Evolutionary conservation across 352 stramenopile species (phyloP).

Genomic region (Phytophthora lateralis): DNA sequence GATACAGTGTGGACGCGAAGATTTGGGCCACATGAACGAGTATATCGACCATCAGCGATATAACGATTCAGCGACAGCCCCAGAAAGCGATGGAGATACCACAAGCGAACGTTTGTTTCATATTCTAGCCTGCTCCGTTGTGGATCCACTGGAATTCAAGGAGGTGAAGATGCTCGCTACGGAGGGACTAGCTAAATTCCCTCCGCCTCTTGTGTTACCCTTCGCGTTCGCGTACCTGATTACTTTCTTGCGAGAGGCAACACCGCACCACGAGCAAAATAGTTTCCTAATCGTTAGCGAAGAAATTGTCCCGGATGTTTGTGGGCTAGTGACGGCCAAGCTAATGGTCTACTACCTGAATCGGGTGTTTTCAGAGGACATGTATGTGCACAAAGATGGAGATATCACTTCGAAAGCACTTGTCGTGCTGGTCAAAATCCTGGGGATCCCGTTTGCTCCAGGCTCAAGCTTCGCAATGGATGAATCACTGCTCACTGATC

Average conservation of each 20-base stretch:
- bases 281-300: slow-evolving; percentile 21
- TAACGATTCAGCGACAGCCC: not conserved
- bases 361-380: slow-evolving; percentile 55
- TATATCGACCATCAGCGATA: slow-evolving; percentile 26
- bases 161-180: slow-evolving; percentile 76
- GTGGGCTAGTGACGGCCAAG: slow-evolving; percentile 63
- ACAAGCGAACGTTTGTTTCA: slow-evolving; percentile 40
- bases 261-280: not conserved
- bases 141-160: slow-evolving; percentile 79
- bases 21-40: slow-evolving; percentile 39
- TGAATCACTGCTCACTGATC: slow-evolving; percentile 51
- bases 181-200: slow-evolving; percentile 61
- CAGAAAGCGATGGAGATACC: not conserved
- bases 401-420: slow-evolving; percentile 32
- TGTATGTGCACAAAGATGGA: slow-evolving; percentile 24
- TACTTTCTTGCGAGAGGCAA: slow-evolving; percentile 48
- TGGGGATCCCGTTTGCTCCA: slow-evolving; percentile 45
- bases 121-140: slow-evolving; percentile 40
- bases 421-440: slow-evolving; percentile 49
- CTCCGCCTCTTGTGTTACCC: slow-evolving; percentile 35
- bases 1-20: slow-evolving; percentile 37
- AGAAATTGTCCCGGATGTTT: slow-evolving; percentile 32
- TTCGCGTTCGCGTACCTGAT: slow-evolving; percentile 47
- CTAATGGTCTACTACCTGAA: slow-evolving; percentile 84
- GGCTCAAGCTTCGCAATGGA: slow-evolving; percentile 16